Evolutionary conservation across 768 basidiomycete species (phyloP).

Genomic region (Lactifluus hygrophoroides): DNA sequence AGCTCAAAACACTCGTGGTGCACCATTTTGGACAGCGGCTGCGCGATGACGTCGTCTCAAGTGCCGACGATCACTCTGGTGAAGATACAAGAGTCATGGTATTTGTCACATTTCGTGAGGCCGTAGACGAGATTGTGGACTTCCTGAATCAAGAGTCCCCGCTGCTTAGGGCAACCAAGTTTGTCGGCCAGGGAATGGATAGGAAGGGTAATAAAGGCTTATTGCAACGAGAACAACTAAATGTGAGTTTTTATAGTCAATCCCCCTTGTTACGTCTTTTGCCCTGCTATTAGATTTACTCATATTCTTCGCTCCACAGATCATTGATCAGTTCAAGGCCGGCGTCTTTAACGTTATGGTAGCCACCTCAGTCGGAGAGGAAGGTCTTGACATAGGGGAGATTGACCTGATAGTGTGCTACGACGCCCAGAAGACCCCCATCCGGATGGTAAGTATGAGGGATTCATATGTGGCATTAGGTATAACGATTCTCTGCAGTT

Average conservation of each 20-base stretch:
- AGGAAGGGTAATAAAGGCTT: slow-evolving; percentile 83
- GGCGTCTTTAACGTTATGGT: slow-evolving; percentile 90
- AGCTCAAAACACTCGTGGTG: slow-evolving; percentile 60
- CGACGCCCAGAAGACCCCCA: slow-evolving; percentile 92
- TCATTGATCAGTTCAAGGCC: slow-evolving; percentile 78
- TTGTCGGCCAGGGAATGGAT: slow-evolving; percentile 86
- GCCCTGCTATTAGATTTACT: not conserved
- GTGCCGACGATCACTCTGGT: slow-evolving; percentile 12
- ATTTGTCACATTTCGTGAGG: slow-evolving; percentile 84
- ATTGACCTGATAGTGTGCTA: slow-evolving; percentile 95
- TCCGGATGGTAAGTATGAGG: slow-evolving; percentile 70
- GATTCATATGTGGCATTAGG: not conserved
- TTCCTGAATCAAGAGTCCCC: slow-evolving; percentile 69
- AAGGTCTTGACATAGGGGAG: slow-evolving; percentile 96
- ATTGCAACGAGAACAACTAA: slow-evolving; percentile 84
- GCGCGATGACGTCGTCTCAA: slow-evolving; percentile 20
- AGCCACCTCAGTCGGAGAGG: slow-evolving; percentile 95
- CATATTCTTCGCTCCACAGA: slow-evolving; percentile 34
- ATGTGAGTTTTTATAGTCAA: slow-evolving; percentile 39
- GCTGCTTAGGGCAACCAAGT: slow-evolving; percentile 71
- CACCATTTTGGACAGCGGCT: slow-evolving; percentile 64
- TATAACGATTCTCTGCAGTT: slow-evolving; percentile 42
- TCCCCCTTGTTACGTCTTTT: not conserved
- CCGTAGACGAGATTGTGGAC: slow-evolving; percentile 85
- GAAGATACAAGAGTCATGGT: slow-evolving; percentile 77